Conservation (phyloP, 2,329 filamentous ascomycete genomes). For the Fonsecaea multimorphosa region DNA sequence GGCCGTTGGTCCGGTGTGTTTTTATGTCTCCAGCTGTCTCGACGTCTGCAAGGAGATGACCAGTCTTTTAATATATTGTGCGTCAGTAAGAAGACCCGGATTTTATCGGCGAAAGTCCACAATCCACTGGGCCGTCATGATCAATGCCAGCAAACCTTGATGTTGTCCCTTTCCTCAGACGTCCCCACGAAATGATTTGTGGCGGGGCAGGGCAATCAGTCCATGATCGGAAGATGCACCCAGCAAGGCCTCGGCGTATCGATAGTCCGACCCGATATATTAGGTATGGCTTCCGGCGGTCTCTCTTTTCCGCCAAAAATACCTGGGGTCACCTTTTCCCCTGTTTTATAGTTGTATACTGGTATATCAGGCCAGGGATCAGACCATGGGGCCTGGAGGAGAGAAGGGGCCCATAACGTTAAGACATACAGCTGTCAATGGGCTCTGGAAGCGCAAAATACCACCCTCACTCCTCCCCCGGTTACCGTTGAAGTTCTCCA, state of each 20-base stretch:
- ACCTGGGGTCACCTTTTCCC: neutral
- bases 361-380: constrained; percentile 22
- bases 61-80: neutral
- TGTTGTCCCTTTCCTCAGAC: neutral
- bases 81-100: neutral
- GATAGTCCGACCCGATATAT: constrained; percentile 2
- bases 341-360: neutral
- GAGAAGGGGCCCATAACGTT: constrained; percentile 20
- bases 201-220: constrained; percentile 11
- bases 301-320: constrained; percentile 4
- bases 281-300: no score
- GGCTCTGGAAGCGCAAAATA: constrained; percentile 27
- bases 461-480: no score
- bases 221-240: constrained; percentile 10
- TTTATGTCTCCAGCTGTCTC: neutral
- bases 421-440: constrained; percentile 14
- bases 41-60: neutral
- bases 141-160: neutral
- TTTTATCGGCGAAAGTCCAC: neutral
- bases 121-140: neutral
- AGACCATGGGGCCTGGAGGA: constrained; percentile 15
- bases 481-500: neutral
- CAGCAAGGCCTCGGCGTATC: constrained; percentile 1
- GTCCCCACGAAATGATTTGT: constrained; percentile 15
- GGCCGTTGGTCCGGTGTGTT: neutral